Evolutionary conservation across 129 eudicot species (phyloP).

Genomic region (Glebionis coronaria): DNA sequence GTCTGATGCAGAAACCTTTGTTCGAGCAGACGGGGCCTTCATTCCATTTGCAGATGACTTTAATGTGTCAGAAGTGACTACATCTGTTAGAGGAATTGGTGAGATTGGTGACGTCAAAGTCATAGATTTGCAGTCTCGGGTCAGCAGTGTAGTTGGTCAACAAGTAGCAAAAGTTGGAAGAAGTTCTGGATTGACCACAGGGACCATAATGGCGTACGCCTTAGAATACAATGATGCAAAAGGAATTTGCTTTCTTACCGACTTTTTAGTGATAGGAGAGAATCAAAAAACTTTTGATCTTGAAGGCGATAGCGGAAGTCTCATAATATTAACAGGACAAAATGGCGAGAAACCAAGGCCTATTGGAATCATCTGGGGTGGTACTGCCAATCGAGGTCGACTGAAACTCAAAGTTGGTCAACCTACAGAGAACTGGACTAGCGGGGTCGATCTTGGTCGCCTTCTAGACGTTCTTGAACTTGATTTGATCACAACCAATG

Average conservation of each 20-base stretch:
- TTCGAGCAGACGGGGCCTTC: conserved; percentile 93
- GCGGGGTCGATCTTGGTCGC: conserved; percentile 87
- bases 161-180: conserved; percentile 85
- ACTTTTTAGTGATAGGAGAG: conserved; percentile 81
- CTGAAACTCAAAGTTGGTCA: conserved; percentile 68
- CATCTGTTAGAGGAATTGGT: conserved; percentile 64
- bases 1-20: conserved; percentile 70
- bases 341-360: conserved; percentile 72
- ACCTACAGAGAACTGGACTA: conserved; percentile 84
- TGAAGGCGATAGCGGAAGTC: conserved; percentile 95
- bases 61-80: conserved; percentile 49
- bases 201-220: conserved; percentile 88
- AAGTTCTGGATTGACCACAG: conserved; percentile 85
- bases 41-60: conserved; percentile 83
- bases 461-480: conserved; percentile 87
- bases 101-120: conserved; percentile 71
- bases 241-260: conserved; percentile 83
- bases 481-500: conserved; percentile 63
- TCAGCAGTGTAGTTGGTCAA: conserved; percentile 67
- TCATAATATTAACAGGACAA: conserved; percentile 61
- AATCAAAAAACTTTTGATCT: conserved; percentile 84
- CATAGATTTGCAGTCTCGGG: conserved; percentile 79
- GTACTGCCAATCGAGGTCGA: conserved; percentile 90
- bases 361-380: conserved; percentile 91
- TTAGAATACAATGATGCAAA: conserved; percentile 81